A percentile compares a stretch with the other conserved stretches of the same genome.
Evolutionary conservation across 2,329 filamentous ascomycete species (phyloP).

Genomic region (Didymella lethalis): DNA sequence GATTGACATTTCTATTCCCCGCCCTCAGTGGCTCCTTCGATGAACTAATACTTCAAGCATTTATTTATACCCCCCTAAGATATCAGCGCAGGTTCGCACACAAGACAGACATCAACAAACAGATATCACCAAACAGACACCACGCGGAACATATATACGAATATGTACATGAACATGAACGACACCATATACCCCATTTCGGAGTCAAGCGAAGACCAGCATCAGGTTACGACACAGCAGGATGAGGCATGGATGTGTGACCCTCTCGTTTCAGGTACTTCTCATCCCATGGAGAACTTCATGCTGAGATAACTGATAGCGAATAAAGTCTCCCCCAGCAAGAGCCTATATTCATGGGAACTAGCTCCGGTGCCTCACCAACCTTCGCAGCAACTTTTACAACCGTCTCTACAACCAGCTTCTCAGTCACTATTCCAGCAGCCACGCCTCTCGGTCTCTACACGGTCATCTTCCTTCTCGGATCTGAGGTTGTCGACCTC

Average conservation of each 20-base stretch:
- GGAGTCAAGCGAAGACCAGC: not conserved
- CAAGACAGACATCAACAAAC: not conserved
- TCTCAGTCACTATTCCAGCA: constrained; percentile 20
- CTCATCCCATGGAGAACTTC: too few species aligned
- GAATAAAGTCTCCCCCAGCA: constrained; percentile 19
- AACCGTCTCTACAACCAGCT: not conserved
- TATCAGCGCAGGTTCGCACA: constrained; percentile 15
- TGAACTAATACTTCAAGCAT: constrained; percentile 2
- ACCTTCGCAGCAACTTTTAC: constrained; percentile 11
- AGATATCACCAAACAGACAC: not conserved
- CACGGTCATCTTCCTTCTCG: constrained; percentile 30
- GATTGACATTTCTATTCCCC: constrained; percentile 4
- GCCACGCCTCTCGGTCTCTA: constrained; percentile 31
- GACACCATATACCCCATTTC: not conserved
- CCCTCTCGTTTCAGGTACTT: not conserved
- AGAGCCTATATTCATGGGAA: constrained; percentile 21
- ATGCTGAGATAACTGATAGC: constrained; percentile 7
- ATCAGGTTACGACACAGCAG: not conserved
- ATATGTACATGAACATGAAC: constrained; percentile 1
- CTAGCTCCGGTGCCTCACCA: constrained; percentile 14
- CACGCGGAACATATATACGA: not conserved
- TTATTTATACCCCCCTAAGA: constrained; percentile 2
- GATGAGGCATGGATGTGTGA: constrained; percentile 2
- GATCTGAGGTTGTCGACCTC: constrained; percentile 27
- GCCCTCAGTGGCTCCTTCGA: not conserved